Base-by-base conservation (phyloP, 129 eudicot species). In the Tagetes erecta region DNA sequence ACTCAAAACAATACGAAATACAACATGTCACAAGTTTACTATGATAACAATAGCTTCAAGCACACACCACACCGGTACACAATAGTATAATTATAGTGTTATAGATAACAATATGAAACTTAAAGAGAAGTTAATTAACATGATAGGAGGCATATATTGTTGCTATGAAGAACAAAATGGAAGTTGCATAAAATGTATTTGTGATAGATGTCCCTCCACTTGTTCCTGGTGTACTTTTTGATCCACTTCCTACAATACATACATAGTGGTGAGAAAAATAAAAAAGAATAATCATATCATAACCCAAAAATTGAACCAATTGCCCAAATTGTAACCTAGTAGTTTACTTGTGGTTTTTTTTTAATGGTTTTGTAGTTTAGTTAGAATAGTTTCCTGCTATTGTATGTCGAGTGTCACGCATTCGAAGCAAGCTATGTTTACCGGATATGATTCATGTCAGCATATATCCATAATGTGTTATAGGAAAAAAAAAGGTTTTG, bases 161-260 rank as follows among this genome's bases (percentile, higher is more conserved):
- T 55, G 63, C 68, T 58, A 56, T 35, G 69, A 79, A 27, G 27
- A 79, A 13, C 44, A 66, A 7, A 37, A 79, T 41, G 5, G 10
- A 65, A 36, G 74, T 73, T 9, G 7, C 68, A 79, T 52, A 79
- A 36, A 65, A 12, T 12, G 74, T 35, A 13, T 73, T 59, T 3
- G 57, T 68, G 14, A 34, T 56, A 8, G 62, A 72, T 52, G 75
- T 20, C 14, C 49, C 74, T 8, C 8, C 67, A 57, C 46, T 68
- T 44, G 78, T 79, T 65, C 74, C 78, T 0, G 83, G 83, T 12
- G 78, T 79, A 1, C 55, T 56, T 78, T 73, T 79, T 39, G 78
- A 72, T 2, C 78, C 79, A 2, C 55, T 13, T 8, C 60, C 83
- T 79, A 42, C 38, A 72, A 73, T 47, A 65, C 20, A 12, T 4